Evolutionary conservation across 31 red algal genomes (phyloP).

Genomic region (Porphyra umbilicalis): DNA sequence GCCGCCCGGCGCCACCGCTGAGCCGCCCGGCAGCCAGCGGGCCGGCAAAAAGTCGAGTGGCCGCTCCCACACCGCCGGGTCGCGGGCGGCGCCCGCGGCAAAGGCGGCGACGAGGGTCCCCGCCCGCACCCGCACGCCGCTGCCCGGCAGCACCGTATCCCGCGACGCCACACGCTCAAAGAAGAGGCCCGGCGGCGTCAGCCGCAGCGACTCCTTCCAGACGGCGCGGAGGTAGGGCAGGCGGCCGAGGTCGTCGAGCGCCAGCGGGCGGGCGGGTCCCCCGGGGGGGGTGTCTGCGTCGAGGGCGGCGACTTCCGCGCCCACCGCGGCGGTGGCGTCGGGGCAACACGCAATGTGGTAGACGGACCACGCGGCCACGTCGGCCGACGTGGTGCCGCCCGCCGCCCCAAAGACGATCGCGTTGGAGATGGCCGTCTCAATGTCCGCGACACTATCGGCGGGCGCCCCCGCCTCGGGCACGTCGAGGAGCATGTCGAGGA

Average conservation of each 20-base stretch:
- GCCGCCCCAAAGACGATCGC: conserved; percentile 29
- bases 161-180: conserved; percentile 8
- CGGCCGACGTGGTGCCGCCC: conserved; percentile 15
- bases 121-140: neutral
- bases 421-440: conserved; percentile 5
- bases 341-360: conserved; percentile 17
- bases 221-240: conserved; percentile 18
- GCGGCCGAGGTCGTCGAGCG: conserved; percentile 8
- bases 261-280: neutral
- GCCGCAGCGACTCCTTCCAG: conserved; percentile 34
- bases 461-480: no score
- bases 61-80: conserved; percentile 7
- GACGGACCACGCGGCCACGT: neutral
- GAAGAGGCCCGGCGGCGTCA: conserved; percentile 7
- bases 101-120: conserved; percentile 13
- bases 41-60: neutral
- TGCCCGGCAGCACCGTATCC: conserved; percentile 12
- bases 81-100: neutral
- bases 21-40: neutral
- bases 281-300: neutral
- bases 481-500: conserved; percentile 19
- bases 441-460: neutral
- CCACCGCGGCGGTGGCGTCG: neutral
- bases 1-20: neutral
- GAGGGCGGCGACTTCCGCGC: conserved; percentile 10